A percentile compares a stretch with the other conserved stretches of the same genome.
These are phyloP conservation scores for Periglandula ipomoeae DNA, from an alignment of 2,329 filamentous ascomycete species.

Conservation along the genomic window DNA sequence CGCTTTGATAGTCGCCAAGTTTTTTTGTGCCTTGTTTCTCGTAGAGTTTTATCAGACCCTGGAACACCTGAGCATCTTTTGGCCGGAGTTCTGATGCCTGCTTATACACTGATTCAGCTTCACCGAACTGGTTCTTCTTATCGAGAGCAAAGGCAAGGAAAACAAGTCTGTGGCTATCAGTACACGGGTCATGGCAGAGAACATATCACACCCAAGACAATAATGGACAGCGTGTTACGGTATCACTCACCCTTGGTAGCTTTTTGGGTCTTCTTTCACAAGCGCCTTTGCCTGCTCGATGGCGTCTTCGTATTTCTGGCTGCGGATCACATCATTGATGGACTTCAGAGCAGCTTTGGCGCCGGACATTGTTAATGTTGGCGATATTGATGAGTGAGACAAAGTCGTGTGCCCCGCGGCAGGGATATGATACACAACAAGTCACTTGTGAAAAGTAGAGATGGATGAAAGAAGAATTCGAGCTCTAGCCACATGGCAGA, in stretches of 20 bases:
- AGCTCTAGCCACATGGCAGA: not conserved
- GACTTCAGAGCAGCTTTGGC: constrained; percentile 72
- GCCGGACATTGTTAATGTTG: constrained; percentile 32
- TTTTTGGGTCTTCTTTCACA: constrained; percentile 62
- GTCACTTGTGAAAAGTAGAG: not conserved
- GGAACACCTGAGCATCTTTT: constrained; percentile 77
- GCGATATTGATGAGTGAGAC: not conserved
- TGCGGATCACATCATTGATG: constrained; percentile 68
- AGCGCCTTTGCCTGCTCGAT: constrained; percentile 59
- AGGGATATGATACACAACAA: not conserved
- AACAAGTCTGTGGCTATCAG: constrained; percentile 44
- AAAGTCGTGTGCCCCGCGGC: not conserved
- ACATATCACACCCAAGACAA: no score
- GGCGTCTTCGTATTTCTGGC: constrained; percentile 70
- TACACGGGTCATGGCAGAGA: not conserved
- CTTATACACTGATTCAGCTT: constrained; percentile 69
- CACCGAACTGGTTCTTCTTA: constrained; percentile 60
- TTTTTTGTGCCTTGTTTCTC: constrained; percentile 65
- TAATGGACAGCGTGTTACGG: not conserved
- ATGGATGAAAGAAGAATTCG: not conserved
- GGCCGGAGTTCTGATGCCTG: constrained; percentile 63
- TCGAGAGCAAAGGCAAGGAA: constrained; percentile 81
- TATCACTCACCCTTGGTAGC: constrained; percentile 64
- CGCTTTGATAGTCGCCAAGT: constrained; percentile 64
- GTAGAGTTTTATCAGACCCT: constrained; percentile 78